Evolutionary conservation across 768 basidiomycete genomes (phyloP), one percentile per base, ranked within the genome.

Genomic region (Pleurotus giganteus): DNA sequence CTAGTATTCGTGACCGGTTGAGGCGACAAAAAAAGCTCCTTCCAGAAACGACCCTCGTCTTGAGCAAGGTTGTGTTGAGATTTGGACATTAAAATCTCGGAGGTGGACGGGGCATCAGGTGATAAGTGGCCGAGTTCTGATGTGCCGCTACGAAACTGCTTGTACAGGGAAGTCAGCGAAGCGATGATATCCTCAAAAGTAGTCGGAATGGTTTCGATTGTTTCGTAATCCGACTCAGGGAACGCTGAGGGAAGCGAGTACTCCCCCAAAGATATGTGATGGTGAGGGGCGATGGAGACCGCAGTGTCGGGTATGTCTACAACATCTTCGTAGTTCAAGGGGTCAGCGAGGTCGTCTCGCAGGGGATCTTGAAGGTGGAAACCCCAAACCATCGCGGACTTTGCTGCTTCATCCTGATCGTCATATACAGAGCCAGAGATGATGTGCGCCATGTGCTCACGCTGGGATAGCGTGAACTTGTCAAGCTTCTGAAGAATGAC

Each of bases 31-130:
- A 57, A 4, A 21, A 86, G 65, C 15, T 70, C 54, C 4, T 75
- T 62, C 89, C 88, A 89, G 43, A 91, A 62, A 29, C 67, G 66
- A 27, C 80, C 81, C 65, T 91, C 89, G 39, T 85, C 81, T 2
- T 79, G 54, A 2, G 76, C 77, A 37, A 91, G 74, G 55, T 82
- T 76, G 31, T 78, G 68, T 59, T 91, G 89, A 1, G 73, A 71
- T 63, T 83, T 88, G 39, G 86, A 84, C 76, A 86, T 77, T 34
- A 19, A 59, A 32, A 55, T 50, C 19, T 29, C 57, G n/a, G 60
- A 59, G 39, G 54, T 55, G 43, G 55, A 51, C 50, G 54, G 47
- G 13, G 21, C 29, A 15, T 68, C 57, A 4, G 78, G 64, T 17
- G 75, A 69, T 19, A 82, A 65, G 23, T 71, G 72, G 1, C 71